Evolutionary conservation across 306 rosid species (phyloP), one percentile per base, ranked within the genome.

Genomic region (Ceratonia siliqua): DNA sequence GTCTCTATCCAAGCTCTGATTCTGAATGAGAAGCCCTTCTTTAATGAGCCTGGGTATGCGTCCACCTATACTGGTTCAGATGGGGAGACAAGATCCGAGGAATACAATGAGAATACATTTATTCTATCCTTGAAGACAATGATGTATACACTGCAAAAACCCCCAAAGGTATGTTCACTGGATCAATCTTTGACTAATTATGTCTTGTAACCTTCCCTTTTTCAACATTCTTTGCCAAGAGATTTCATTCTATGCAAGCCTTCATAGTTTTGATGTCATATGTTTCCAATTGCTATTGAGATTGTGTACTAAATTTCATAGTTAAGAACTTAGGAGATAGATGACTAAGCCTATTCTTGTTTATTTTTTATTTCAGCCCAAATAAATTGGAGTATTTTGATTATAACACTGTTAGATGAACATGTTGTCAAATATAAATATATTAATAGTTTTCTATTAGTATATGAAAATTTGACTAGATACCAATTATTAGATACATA

Each of bases 1-100:
- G 94, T 91, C 69, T 91, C 97, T 56, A 86, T 91, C 30, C 94
- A 91, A 78, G 94, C 89, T 72, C 88, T 91, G 63, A 91, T 91
- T 81, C 83, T 91, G 79, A 91, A 91, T 62, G 87, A 85, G 72
- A 81, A 86, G 43, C 94, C 97, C 18, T 91, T 75, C 81, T 91
- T 87, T 61, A 91, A 91, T 70, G 97, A 91, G 76, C 97, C 97
- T 22, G 97, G 94, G 8, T 77, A 70, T 72, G 15, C 62, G 38
- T 25, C 64, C 17, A 3, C 77, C 2, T 87, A 42, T 79, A 13
- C 33, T 54, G 87, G 84, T 50, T 17, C 0, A 1, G 84, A 73
- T 7, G 97, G 97, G 79, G 81, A 87, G 74, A 82, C 13, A 68
- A 67, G 76, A 73, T 89, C 97, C 42, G 82, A 70, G 76, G 88